These are phyloP conservation scores for Xerocomus brunneocitrinus DNA, from an alignment of 768 basidiomycete genomes.

Conservation along the genomic window DNA sequence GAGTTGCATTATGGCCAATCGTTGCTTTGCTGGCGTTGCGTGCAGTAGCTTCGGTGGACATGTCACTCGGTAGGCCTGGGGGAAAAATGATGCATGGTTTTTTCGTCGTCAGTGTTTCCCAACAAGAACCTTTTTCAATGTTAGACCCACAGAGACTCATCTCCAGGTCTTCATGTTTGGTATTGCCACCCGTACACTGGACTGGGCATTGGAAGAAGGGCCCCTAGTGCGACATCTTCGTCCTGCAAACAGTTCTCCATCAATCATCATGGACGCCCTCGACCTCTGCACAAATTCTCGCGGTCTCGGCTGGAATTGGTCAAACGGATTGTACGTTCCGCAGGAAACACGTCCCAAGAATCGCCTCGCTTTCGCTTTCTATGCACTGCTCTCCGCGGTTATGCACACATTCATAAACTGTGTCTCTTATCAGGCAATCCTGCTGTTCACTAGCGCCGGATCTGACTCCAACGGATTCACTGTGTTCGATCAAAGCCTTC, in stretches of 20 bases:
- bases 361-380: conserved; percentile 33
- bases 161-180: conserved; percentile 4
- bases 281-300: conserved; percentile 52
- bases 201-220: conserved; percentile 13
- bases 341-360: conserved; percentile 40
- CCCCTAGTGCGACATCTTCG: conserved; percentile 12
- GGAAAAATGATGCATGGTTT: conserved; percentile 3
- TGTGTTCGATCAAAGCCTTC: conserved; percentile 33
- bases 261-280: conserved; percentile 34
- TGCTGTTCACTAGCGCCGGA: conserved; percentile 37
- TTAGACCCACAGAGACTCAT: background rate
- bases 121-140: background rate
- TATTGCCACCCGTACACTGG: background rate
- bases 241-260: conserved; percentile 1
- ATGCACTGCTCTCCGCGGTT: conserved; percentile 33
- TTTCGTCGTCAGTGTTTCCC: conserved; percentile 8
- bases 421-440: conserved; percentile 40
- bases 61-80: conserved; percentile 2
- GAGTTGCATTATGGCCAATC: conserved; percentile 45
- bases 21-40: conserved; percentile 41
- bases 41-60: conserved; percentile 25
- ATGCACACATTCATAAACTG: conserved; percentile 41
- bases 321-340: conserved; percentile 28
- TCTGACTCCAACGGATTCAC: conserved; percentile 11
- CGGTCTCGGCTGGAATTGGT: conserved; percentile 62